These are phyloP conservation scores for Jimgerdemannia lactiflua DNA, from an alignment of 192 early-diverging fungal genomes.

Conservation along the genomic window DNA sequence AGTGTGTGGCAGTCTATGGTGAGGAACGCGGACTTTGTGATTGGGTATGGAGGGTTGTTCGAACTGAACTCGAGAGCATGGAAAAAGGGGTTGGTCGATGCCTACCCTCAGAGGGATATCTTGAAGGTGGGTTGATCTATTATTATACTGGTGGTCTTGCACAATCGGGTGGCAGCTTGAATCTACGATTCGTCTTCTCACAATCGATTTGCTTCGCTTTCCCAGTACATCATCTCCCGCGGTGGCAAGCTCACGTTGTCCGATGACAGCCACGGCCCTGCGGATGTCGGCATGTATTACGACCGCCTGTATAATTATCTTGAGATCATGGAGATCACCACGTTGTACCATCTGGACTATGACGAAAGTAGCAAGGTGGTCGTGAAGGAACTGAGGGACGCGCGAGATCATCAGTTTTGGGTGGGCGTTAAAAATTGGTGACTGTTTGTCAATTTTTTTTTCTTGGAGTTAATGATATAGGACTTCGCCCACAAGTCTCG, in stretches of 20 bases:
- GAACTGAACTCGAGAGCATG: constrained; percentile 94
- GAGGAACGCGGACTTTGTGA: constrained; percentile 82
- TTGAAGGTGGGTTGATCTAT: constrained; percentile 50
- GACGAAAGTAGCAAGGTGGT: not conserved
- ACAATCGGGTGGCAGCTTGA: not conserved
- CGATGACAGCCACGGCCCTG: constrained; percentile 92
- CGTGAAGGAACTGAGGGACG: not conserved
- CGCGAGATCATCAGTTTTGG: not conserved
- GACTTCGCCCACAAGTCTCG: too few species aligned
- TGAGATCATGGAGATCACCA: constrained; percentile 51
- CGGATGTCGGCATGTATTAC: constrained; percentile 88
- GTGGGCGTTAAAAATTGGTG: not conserved
- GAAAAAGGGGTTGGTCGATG: constrained; percentile 82
- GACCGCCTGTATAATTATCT: constrained; percentile 69
- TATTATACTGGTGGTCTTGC: not conserved
- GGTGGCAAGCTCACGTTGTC: constrained; percentile 81
- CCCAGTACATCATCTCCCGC: constrained; percentile 55
- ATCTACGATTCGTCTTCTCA: not conserved
- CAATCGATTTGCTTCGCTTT: not conserved
- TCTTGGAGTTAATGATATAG: too few species aligned
- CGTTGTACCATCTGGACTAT: not conserved
- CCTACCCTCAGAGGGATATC: constrained; percentile 89
- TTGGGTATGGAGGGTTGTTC: constrained; percentile 81
- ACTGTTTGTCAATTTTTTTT: not conserved
- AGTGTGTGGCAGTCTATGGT: constrained; percentile 49